Evolutionary conservation across 1,284 basidiomycete species (phyloP), one percentile per base, ranked within the genome.

Genomic region (Ceratorhiza oryzae-sativae): DNA sequence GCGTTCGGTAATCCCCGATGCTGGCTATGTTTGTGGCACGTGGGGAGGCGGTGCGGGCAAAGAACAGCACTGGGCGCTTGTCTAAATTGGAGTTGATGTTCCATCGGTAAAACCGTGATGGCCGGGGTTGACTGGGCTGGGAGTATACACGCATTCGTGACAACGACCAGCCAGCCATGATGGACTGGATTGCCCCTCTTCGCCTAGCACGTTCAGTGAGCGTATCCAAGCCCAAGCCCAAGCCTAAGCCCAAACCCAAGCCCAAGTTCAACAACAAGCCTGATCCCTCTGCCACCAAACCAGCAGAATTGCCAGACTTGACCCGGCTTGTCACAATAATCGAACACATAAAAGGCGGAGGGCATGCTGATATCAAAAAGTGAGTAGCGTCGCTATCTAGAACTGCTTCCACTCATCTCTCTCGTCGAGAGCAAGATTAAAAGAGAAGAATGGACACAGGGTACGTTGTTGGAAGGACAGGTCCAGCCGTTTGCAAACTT

Each of bases 301-400:
- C 39, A 3, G 23, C 30, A 5, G 42, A 61, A 18, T 27, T 48
- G 59, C 42, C 27, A 3, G 41, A 61, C 32, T 27, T 61, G 20
- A 61, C 59, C 3, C 25, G 42, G 15, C 41, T 42, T 61, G 18
- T 46, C 20, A 61, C 59, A 1, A n/a, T 46, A 8, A 27, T 61
- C 18, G 59, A 61, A 10, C 48, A 61, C 12, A 15, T 61, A 25
- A 61, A 61, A 32, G 59, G 59, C 6, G 59, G 59, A n/a, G 59
- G 42, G n/a, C 59, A 61, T 27, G 59, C 59, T 3, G 59, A 61
- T 48, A 46, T 61, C 12, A 46, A 25, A 30, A 61, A 61, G 59
- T 61, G 27, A 27, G 41, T 6, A 8, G 18, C 23, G 9, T 32
- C 8, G 13, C 15, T 15, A 13, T 6, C 23, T 25, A 9, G 25